Conservation (phyloP, 2,329 filamentous ascomycete genomes). For the Neophaeococcomyces aloes region DNA sequence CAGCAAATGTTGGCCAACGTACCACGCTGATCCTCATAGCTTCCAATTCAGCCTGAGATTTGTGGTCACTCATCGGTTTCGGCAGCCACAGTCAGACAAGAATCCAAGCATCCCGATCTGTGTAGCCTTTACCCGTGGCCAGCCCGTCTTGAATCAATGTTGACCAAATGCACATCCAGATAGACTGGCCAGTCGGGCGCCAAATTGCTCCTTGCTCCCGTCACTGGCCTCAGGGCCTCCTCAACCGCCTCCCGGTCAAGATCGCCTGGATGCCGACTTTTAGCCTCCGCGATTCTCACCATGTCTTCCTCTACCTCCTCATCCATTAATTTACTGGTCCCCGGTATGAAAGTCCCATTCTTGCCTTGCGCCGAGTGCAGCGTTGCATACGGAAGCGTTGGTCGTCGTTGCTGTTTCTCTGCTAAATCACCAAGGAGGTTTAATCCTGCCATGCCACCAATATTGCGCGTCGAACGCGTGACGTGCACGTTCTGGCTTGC, state of each 20-base stretch:
- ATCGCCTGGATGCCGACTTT: conserved; percentile 30
- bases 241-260: conserved; percentile 34
- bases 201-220: conserved; percentile 25
- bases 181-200: conserved; percentile 36
- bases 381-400: conserved; percentile 37
- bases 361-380: conserved; percentile 37
- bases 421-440: conserved; percentile 48
- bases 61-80: too few relatives aligned
- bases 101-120: too few relatives aligned
- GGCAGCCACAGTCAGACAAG: too few relatives aligned
- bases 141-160: conserved; percentile 22
- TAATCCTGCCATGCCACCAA: conserved; percentile 39
- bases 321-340: conserved; percentile 34
- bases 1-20: too few relatives aligned
- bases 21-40: too few relatives aligned
- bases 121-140: conserved; percentile 6
- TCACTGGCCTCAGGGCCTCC: conserved; percentile 21
- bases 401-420: conserved; percentile 37
- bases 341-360: conserved; percentile 29
- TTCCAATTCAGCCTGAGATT: too few relatives aligned
- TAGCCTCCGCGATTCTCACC: conserved; percentile 31
- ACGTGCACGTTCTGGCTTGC: conserved; percentile 47
- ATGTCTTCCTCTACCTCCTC: conserved; percentile 39
- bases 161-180: conserved; percentile 35
- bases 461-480: conserved; percentile 44